Evolutionary conservation across 2,329 filamentous ascomycete genomes (phyloP), one percentile per base, ranked within the genome.

Genomic region (Cyclaneusma minus): DNA sequence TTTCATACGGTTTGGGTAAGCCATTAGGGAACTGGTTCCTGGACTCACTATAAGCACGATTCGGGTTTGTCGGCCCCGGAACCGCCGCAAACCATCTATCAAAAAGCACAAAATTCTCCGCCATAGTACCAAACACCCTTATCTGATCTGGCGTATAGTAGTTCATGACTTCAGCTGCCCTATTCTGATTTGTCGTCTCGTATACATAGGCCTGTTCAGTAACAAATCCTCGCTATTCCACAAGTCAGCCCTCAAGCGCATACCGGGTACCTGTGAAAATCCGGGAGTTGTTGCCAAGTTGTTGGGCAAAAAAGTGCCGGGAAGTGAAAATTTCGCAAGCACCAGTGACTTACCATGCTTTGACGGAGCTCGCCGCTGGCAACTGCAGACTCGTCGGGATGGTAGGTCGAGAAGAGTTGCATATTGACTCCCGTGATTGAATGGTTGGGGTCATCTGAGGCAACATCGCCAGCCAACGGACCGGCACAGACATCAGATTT

Each of bases 31-130:
- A 8, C 8, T 8, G 18, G n/a, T 20, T 8, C 18, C n/a, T n/a
- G n/a, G n/a, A n/a, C n/a, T n/a, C n/a, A n/a, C n/a, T 24, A 19
- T 43, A 44, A 5, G 40, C 39, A 16, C 35, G 34, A 24, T 44
- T 44, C 19, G 40, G 40, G 28, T 54, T 52, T 2, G 52, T 55
- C 5, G 52, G 52, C 2, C 50, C 50, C 1, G 51, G 51, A 3
- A 55, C 47, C 3, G 50, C 29, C 11, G 50, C 47, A 25, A 55
- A 55, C 54, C 55, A 58, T 17, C 49, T 40, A 33, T 58, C 54
- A 32, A 58, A 56, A 2, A 56, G 50, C 2, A 56, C 47, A 24
- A 49, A 58, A 29, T 58, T 56, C 30, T 57, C 42, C 1, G 53
- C 53, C 13, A 58, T 45, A 4, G 47, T 31, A 18, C 41, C 50